Percentiles rank a stretch among this genome's conserved stretches.
These are phyloP conservation scores for Neltuma alba DNA, from an alignment of 306 rosid genomes.

Conservation along the genomic window DNA sequence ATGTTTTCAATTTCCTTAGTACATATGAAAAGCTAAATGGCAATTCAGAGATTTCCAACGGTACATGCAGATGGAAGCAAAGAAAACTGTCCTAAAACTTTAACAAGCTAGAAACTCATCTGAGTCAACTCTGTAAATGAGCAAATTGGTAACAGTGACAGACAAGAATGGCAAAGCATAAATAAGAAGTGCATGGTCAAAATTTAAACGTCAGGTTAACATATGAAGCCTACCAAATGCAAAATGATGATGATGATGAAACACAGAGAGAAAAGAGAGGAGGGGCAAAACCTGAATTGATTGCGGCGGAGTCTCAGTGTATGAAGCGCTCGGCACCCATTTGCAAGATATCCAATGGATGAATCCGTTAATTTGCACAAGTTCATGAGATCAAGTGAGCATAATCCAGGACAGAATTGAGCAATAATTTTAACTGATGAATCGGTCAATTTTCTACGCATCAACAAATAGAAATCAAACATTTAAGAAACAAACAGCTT, in stretches of 20 bases:
- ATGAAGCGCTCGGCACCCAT: conserved; percentile 58
- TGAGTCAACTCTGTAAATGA: conserved; percentile 11
- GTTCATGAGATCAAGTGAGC: conserved; percentile 58
- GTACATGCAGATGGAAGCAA: not conserved
- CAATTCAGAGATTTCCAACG: not conserved
- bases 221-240: conserved; percentile 6
- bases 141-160: not conserved
- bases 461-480: conserved; percentile 26
- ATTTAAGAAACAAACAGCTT: conserved; percentile 15
- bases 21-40: conserved; percentile 11
- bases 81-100: conserved; percentile 4
- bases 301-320: conserved; percentile 62
- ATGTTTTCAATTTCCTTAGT: conserved; percentile 21
- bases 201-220: not conserved
- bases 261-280: not conserved
- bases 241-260: not conserved
- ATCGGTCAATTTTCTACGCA: conserved; percentile 77
- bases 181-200: not conserved
- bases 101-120: not conserved
- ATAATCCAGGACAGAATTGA: conserved; percentile 58
- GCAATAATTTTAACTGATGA: conserved; percentile 67
- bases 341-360: conserved; percentile 65
- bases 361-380: conserved; percentile 66
- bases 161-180: conserved; percentile 3
- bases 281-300: conserved; percentile 62